Evolutionary conservation across 192 early-diverging fungal species (phyloP), one percentile per base, ranked within the genome.

Genomic region (Chytriomyces sp.): DNA sequence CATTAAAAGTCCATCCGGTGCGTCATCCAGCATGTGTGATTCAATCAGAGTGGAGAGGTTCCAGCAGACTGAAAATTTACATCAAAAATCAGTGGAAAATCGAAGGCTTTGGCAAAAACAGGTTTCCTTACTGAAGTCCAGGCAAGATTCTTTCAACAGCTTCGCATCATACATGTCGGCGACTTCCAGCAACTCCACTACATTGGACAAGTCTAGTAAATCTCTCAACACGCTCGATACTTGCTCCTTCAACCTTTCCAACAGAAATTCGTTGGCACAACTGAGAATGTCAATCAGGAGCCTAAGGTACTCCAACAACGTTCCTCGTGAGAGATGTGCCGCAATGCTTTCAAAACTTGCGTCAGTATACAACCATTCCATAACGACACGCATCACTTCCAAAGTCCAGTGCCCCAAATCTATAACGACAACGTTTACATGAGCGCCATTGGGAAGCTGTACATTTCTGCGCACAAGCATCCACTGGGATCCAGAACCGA

Each of bases 261-360:
- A 61, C 44, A 93, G 80, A 9, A 91, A 78, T 76, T 93, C 93
- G 61, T 92, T 87, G 0, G 93, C 89, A 50, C 83, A 86, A 50
- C 80, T 74, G 7, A 94, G 80, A 3, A 93, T 84, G 10, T 89
- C 82, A 23, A 88, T 68, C 18, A 92, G 77, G 44, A 88, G 80
- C 7, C 77, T 69, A 8, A 92, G 23, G 64, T 90, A 86, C 4
- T 83, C 81, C 18, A 82, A 76, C 75, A 88, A 76, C 1, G 74
- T 74, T 10, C 75, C 77, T n/a, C 80, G 78, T 48, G 76, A 74
- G 67, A 71, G 46, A 0, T 83, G 66, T 11, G 81, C 76, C 67
- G 88, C 85, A 18, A 90, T 35, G 18, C 50, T 64, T 13, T 76
- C 68, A 6, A 60, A 43, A 0, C 45, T 44, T 16, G 20, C 23